A percentile compares a stretch with the other conserved stretches of the same genome.
These are phyloP conservation scores for Colletotrichum endophyticum DNA, from an alignment of 2,329 filamentous ascomycete genomes.

Conservation along the genomic window DNA sequence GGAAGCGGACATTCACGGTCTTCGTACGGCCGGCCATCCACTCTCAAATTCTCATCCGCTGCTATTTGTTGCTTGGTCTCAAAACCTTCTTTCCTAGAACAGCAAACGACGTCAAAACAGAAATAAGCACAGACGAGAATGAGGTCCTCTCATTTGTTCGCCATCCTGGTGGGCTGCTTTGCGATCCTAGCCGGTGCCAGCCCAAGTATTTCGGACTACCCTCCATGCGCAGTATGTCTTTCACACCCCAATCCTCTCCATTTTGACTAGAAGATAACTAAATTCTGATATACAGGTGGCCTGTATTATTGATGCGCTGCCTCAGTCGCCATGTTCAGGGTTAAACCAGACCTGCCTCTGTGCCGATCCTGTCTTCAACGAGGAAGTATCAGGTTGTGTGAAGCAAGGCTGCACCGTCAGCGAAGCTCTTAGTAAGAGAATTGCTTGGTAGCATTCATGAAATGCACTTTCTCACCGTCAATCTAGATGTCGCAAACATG, in stretches of 20 bases:
- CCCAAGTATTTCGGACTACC: neutral
- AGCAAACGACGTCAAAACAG: fast-evolving
- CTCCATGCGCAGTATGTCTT: neutral
- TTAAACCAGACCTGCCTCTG: neutral
- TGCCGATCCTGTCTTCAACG: neutral
- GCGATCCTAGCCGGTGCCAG: neutral
- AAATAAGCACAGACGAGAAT: neutral
- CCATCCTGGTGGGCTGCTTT: neutral
- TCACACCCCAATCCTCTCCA: neutral
- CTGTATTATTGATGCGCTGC: neutral
- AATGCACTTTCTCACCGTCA: neutral
- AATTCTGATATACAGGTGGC: neutral
- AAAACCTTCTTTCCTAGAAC: neutral
- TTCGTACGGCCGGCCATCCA: neutral
- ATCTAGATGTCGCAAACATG: neutral
- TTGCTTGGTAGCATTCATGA: neutral
- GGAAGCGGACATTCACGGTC: fast-evolving
- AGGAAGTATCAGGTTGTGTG: neutral
- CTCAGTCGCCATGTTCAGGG: neutral
- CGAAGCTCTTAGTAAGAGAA: neutral
- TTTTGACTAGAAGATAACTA: neutral
- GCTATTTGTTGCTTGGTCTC: neutral
- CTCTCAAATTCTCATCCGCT: neutral
- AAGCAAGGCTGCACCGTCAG: neutral
- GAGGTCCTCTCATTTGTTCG: neutral